Evolutionary conservation across 1,284 basidiomycete species (phyloP), one percentile per base, ranked within the genome.

Genomic region (Naganishia sp.): DNA sequence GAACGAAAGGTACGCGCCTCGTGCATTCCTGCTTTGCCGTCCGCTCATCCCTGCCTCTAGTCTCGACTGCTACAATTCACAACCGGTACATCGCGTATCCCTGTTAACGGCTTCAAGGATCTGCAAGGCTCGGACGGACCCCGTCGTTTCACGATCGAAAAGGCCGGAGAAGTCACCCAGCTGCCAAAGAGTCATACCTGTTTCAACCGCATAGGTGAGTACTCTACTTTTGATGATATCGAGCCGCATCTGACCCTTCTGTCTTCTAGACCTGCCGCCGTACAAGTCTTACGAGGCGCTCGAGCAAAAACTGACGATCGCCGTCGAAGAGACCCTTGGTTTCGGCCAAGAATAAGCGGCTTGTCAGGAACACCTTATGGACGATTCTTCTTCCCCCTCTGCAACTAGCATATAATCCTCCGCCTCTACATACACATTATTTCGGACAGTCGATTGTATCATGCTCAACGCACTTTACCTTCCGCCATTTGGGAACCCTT

Each of bases 51-150:
- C 48, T 16, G 43, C 25, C 31, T 18, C 18, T 52, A 73, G 82
- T 91, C 90, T 55, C 88, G 95, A 10, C 81, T 98, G 67, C 81
- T 96, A 57, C 95, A 99, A 80, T 98, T 99, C 79, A 94, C 94
- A 7, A 99, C 96, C 5, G 96, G 96, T 49, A 99, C 96, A 10
- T 94, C 91, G 43, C 85, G 95, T 72, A 93, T 99, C 66, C 96
- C 96, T 6, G 96, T 99, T 78, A 97, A 97, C 79, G 96, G 96
- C 1, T 99, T 99, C 86, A 98, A 98, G 80, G 96, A 99, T 75
- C 82, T 99, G 33, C 95, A 98, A 81, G 95, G 95, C 7, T 94
- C 92, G 1, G 95, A 99, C 78, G 95, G 95, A 0, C 95, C 96
- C 5, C 84, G 93, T 63, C 84, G 93, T 68, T 96, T 96, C 80